Conservation (phyloP, 1,139 yeast species). For the Diutina siamensis region DNA sequence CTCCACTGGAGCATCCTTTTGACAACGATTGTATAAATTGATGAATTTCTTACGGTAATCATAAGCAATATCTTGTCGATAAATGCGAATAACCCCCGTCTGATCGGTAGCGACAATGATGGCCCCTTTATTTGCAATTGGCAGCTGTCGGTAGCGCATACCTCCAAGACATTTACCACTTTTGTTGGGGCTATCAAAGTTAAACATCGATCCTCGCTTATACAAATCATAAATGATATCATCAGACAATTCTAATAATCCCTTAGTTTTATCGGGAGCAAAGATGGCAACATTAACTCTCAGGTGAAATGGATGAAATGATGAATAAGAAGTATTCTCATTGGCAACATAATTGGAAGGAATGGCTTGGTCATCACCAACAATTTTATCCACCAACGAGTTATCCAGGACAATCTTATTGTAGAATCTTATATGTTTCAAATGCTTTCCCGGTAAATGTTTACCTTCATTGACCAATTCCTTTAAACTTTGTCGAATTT, state of each 20-base stretch:
- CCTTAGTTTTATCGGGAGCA: conserved; percentile 68
- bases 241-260: conserved; percentile 56
- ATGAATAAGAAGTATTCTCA: conserved; percentile 44
- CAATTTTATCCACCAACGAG: conserved; percentile 20
- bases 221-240: conserved; percentile 65
- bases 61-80: conserved; percentile 66
- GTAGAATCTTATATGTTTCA: conserved; percentile 22
- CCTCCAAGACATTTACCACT: no score
- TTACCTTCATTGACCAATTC: conserved; percentile 28
- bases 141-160: neutral
- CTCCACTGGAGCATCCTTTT: no score
- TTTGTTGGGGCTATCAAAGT: neutral
- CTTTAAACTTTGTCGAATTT: conserved; percentile 21
- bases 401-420: conserved; percentile 21
- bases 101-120: conserved; percentile 72
- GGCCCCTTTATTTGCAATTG: conserved; percentile 18
- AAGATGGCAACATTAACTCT: conserved; percentile 66
- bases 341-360: conserved; percentile 22
- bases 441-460: conserved; percentile 17
- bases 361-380: conserved; percentile 16
- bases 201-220: conserved; percentile 16
- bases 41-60: conserved; percentile 17
- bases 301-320: conserved; percentile 70
- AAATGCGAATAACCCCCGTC: conserved; percentile 61
- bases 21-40: conserved; percentile 6